Conservation (phyloP, 192 early-diverging fungal genomes). For the Coemansia aciculifera region DNA sequence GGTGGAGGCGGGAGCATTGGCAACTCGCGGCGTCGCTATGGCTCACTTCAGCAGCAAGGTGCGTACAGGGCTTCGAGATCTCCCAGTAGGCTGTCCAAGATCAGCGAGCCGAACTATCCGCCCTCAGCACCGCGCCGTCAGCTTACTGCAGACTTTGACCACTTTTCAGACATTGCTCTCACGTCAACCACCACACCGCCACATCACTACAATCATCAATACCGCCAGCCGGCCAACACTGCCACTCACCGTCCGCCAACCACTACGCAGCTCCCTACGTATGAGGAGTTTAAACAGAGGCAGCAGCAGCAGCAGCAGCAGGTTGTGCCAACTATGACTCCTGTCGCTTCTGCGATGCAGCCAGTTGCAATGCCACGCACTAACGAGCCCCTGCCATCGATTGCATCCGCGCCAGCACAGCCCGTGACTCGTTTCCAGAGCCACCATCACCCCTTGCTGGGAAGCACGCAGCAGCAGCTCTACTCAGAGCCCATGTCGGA, state of each 20-base stretch:
- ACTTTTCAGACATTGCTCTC: conserved; percentile 47
- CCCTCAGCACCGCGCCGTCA: conserved; percentile 35
- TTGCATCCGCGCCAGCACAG: not conserved
- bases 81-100: conserved; percentile 44
- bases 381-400: not conserved
- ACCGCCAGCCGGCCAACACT: not conserved
- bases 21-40: conserved; percentile 16
- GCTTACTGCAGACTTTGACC: conserved; percentile 35
- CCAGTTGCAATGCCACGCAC: not conserved
- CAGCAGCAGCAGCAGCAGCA: conserved; percentile 16
- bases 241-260: not conserved
- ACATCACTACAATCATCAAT: conserved; percentile 2
- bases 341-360: not conserved
- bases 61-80: conserved; percentile 23
- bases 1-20: not conserved
- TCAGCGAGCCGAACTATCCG: conserved; percentile 52
- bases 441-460: conserved; percentile 30
- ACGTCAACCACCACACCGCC: conserved; percentile 27
- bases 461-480: conserved; percentile 12
- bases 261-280: conserved; percentile 30
- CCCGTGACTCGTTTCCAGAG: not conserved
- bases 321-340: not conserved
- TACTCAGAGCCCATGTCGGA: conserved; percentile 8
- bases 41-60: conserved; percentile 4
- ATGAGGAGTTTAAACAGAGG: conserved; percentile 38